These are phyloP conservation scores for Anaeromyces robustus DNA, from an alignment of 192 early-diverging fungal species.

Conservation along the genomic window DNA sequence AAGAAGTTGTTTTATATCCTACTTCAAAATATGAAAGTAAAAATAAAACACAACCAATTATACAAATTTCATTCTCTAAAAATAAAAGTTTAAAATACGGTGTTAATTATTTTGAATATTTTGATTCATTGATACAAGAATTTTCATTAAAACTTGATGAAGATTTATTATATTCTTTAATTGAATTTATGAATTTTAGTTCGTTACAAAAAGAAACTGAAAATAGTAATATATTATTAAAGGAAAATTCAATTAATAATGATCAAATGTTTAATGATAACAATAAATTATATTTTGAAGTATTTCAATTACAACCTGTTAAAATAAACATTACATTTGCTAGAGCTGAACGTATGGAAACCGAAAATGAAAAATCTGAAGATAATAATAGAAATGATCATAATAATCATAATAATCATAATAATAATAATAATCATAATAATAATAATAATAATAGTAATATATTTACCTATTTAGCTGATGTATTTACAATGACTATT, in stretches of 20 bases:
- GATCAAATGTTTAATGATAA: constrained; percentile 52
- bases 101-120: constrained; percentile 88
- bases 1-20: constrained; percentile 89
- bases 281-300: constrained; percentile 83
- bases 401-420: not conserved
- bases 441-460: not conserved
- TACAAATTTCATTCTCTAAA: constrained; percentile 58
- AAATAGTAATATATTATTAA: not conserved
- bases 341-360: constrained; percentile 51
- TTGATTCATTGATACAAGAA: constrained; percentile 81
- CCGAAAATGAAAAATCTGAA: constrained; percentile 32
- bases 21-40: constrained; percentile 62
- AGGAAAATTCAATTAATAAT: constrained; percentile 35
- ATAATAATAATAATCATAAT: not conserved
- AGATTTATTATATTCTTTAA: constrained; percentile 68
- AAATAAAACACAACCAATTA: constrained; percentile 32
- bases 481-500: constrained; percentile 90
- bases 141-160: constrained; percentile 88
- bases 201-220: not conserved
- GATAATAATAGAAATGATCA: no score
- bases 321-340: constrained; percentile 94
- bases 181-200: constrained; percentile 76
- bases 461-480: constrained; percentile 48
- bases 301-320: constrained; percentile 81
- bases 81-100: constrained; percentile 87